Conservation (phyloP, 169 alveolate genomes). For the Plasmodium gaboni region DNA sequence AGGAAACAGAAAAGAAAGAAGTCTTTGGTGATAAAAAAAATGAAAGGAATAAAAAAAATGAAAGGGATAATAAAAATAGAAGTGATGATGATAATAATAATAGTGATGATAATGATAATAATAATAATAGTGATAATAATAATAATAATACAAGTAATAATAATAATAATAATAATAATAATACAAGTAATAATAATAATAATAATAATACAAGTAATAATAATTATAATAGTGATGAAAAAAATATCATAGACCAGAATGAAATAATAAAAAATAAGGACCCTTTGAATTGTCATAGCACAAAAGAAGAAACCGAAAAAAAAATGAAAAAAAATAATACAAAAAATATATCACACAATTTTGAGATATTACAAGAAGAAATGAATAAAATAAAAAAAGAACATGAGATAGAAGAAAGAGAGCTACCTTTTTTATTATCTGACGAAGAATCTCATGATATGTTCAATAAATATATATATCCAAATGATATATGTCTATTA, state of each 20-base stretch:
- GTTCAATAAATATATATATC: slow-evolving; percentile 19
- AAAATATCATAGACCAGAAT: not conserved
- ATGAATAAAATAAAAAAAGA: not conserved
- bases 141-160: not conserved
- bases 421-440: too few relatives aligned
- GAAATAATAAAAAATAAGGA: not conserved
- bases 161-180: not conserved
- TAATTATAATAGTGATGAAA: not conserved
- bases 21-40: not conserved
- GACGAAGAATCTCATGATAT: not conserved
- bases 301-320: not conserved
- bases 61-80: not conserved
- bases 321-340: not conserved
- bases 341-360: not conserved
- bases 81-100: not conserved
- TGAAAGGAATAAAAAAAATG: not conserved
- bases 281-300: not conserved
- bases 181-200: not conserved
- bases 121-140: not conserved
- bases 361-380: too few relatives aligned
- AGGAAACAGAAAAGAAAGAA: not conserved
- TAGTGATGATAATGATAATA: too few relatives aligned
- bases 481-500: not conserved
- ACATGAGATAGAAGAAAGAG: not conserved
- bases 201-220: not conserved